phyloP scores from a whole-genome alignment of 345 rosid genomes.

The Gossypium stocksii region DNA sequence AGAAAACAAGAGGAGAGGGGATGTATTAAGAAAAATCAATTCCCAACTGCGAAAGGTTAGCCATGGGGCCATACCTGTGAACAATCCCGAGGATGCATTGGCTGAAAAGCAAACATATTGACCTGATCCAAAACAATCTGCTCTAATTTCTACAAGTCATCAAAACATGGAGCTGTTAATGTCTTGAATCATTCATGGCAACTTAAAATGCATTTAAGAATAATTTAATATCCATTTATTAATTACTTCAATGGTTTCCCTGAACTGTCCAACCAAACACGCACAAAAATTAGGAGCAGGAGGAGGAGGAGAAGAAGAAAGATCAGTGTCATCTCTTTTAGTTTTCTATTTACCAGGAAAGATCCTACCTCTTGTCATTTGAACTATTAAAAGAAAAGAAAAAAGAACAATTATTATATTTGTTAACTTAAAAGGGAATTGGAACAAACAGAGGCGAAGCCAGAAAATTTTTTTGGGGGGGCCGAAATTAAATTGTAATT shows the following conservation, averaged over 20 bases:
- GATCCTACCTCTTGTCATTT: not conserved
- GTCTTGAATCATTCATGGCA: not conserved
- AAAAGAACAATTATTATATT: not conserved
- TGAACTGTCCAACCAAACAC: not conserved
- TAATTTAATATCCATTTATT: not conserved
- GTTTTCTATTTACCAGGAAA: not conserved
- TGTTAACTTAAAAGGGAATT: not conserved
- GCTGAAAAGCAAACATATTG: constrained; percentile 68
- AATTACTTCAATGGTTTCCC: not conserved
- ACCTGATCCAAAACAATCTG: constrained; percentile 55
- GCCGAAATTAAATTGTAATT: no score
- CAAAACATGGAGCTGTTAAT: constrained; percentile 23
- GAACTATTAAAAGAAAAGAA: not conserved
- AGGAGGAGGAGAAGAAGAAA: not conserved
- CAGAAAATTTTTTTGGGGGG: no score
- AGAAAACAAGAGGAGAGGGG: not conserved
- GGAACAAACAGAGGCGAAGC: not conserved
- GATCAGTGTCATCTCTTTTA: not conserved
- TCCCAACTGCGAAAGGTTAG: not conserved
- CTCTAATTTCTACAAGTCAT: constrained; percentile 50
- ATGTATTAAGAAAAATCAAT: not conserved
- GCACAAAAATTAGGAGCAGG: not conserved
- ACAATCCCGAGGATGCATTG: constrained; percentile 85
- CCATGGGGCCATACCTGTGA: constrained; percentile 57
- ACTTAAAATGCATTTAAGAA: not conserved